These are phyloP conservation scores for Lactifluus pinguis DNA, from an alignment of 768 basidiomycete genomes.

Conservation along the genomic window DNA sequence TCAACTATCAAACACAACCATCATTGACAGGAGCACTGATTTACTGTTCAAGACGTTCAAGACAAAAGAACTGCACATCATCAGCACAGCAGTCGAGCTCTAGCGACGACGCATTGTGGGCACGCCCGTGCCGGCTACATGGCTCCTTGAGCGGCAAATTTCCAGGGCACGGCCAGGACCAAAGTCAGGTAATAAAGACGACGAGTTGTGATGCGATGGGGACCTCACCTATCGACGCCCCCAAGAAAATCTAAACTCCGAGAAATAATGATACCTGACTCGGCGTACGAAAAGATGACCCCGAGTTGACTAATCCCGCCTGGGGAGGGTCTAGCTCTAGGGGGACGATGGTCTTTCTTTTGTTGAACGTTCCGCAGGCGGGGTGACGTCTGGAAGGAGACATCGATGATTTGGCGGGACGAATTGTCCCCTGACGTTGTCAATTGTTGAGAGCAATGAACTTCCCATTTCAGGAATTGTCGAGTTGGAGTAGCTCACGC, in stretches of 20 bases:
- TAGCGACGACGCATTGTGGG: neutral
- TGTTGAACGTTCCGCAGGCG: neutral
- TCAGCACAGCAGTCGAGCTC: neutral
- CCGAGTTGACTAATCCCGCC: neutral
- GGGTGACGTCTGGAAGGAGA: neutral
- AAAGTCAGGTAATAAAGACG: neutral
- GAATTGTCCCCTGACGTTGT: conserved; percentile 4
- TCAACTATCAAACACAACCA: neutral
- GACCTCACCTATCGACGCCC: neutral
- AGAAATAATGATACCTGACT: conserved; percentile 1
- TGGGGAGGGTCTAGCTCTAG: neutral
- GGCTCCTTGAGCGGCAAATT: neutral
- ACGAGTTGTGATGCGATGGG: neutral
- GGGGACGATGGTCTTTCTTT: neutral
- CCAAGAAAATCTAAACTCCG: conserved; percentile 5
- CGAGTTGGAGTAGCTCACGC: neutral
- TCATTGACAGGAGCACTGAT: neutral
- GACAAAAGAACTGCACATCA: neutral
- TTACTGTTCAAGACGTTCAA: neutral
- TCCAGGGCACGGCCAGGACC: neutral
- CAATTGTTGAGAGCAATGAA: conserved; percentile 10
- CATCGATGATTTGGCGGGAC: neutral
- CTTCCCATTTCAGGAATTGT: neutral
- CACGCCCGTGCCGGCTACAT: neutral
- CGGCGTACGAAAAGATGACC: neutral